Percentiles rank a stretch among this genome's conserved stretches.
Conservation (phyloP, 2,329 filamentous ascomycete species). For the Plenodomus tracheiphilus region DNA sequence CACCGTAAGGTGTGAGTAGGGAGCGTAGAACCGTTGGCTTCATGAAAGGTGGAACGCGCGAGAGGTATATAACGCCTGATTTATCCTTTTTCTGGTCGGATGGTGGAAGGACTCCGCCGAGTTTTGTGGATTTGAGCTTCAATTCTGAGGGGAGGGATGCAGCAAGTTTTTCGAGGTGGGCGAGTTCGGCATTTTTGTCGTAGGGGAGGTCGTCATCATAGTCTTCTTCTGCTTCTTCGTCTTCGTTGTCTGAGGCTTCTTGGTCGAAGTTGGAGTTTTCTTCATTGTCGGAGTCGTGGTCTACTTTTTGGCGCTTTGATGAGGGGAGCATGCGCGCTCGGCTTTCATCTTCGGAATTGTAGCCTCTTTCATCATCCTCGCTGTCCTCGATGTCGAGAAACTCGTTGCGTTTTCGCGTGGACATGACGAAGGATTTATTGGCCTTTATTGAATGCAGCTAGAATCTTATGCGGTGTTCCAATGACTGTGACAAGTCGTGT, state of each 20-base stretch:
- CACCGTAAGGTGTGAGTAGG: slow-evolving; percentile 74
- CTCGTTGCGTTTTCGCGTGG: slow-evolving; percentile 70
- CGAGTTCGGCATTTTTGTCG: slow-evolving; percentile 34
- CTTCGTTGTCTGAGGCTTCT: slow-evolving; percentile 27
- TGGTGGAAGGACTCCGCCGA: slow-evolving; percentile 21
- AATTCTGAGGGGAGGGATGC: slow-evolving; percentile 42
- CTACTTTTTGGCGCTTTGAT: slow-evolving; percentile 67
- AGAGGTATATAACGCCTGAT: slow-evolving; percentile 82
- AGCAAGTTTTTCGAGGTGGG: slow-evolving; percentile 36
- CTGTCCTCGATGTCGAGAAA: slow-evolving; percentile 62
- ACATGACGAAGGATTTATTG: slow-evolving; percentile 52
- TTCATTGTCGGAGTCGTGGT: slow-evolving; percentile 44
- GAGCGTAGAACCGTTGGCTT: slow-evolving; percentile 77
- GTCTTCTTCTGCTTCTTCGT: slow-evolving; percentile 27
- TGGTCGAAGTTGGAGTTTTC: slow-evolving; percentile 19
- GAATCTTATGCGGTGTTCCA: too few species aligned
- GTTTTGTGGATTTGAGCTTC: slow-evolving; percentile 31
- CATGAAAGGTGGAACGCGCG: slow-evolving; percentile 86
- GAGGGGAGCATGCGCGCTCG: slow-evolving; percentile 61
- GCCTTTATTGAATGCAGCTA: not conserved
- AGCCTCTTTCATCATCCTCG: slow-evolving; percentile 54
- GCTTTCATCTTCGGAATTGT: slow-evolving; percentile 69
- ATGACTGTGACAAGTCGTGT: too few species aligned
- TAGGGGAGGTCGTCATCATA: slow-evolving; percentile 26
- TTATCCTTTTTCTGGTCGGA: slow-evolving; percentile 66